These are phyloP conservation scores for Aspergillus unguis DNA, from an alignment of 2,329 filamentous ascomycete genomes.

Conservation along the genomic window DNA sequence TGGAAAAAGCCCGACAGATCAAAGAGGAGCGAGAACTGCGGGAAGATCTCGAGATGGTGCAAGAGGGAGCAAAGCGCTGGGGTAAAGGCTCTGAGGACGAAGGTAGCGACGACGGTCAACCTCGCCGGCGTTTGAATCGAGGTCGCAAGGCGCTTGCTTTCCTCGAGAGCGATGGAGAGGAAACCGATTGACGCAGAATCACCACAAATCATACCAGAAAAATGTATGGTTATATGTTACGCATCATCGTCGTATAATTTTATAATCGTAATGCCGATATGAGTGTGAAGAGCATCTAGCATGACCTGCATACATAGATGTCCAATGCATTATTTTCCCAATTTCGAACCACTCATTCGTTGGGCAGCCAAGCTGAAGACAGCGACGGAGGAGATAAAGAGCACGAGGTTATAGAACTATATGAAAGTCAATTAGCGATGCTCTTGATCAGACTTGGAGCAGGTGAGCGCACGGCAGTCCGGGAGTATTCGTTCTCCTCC, in stretches of 20 bases:
- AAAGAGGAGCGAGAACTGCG: slow-evolving; percentile 81
- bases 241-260: no score
- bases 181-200: slow-evolving; percentile 42
- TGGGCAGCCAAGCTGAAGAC: slow-evolving; percentile 93
- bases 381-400: slow-evolving; percentile 95
- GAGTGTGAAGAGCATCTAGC: not conserved
- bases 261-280: not conserved
- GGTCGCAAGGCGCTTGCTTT: slow-evolving; percentile 54
- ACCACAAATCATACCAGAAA: not conserved
- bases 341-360: slow-evolving; percentile 59
- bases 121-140: slow-evolving; percentile 40
- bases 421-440: slow-evolving; percentile 1
- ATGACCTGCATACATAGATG: not conserved
- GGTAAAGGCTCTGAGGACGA: slow-evolving; percentile 53
- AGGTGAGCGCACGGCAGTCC: slow-evolving; percentile 70
- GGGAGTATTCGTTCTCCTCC: slow-evolving; percentile 90
- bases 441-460: not conserved
- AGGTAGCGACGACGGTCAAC: slow-evolving; percentile 37
- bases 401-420: slow-evolving; percentile 90
- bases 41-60: slow-evolving; percentile 79
- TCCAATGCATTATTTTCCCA: slow-evolving; percentile 30
- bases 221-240: not conserved
- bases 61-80: slow-evolving; percentile 77
- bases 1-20: slow-evolving; percentile 79
- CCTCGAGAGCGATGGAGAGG: slow-evolving; percentile 67